Base-by-base conservation (phyloP, 2,329 filamentous ascomycete genomes). In the Trichophyton schoenleinii region DNA sequence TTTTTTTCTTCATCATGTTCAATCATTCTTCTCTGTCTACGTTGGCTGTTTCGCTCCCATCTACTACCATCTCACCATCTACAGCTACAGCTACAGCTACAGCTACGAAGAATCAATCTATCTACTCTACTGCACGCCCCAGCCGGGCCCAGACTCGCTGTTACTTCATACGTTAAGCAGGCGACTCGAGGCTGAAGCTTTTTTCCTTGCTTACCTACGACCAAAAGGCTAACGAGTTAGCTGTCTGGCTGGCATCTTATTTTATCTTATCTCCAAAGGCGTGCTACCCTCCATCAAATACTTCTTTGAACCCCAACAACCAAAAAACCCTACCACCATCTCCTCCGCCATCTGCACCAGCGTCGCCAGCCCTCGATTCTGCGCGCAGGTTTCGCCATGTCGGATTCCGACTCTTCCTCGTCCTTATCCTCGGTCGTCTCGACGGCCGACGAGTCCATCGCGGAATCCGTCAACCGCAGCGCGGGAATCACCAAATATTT, bases 341-440 rank as follows among this genome's bases (percentile, higher is more conserved):
- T 9, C 34, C 34, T 8, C 67, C 67, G 64, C 63, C 68, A 31
- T 25, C 71, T 66, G 64, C 69, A 74, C 67, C 72, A 67, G 34
- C 34, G 11, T 63, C 64, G 44, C 44, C 9, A 48, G 44, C 9
- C 64, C 62, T 62, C 49, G 28, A 53, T 34, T 60, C 60, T 64
- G 64, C 60, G 65, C 38, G 68, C 66, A 61, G 67, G n/a, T 7
- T 44, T 67, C 61, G 73, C 63, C 66, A 75, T 76, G 72, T 71
- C 73, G 59, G 80, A 80, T 74, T 79, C 78, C 63, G 82, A 83
- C 68, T 80, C 80, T 79, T 58, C 55, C 2, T 80, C 81, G 28
- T 79, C 79, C 25, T 74, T 85, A 57, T 85, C 83, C 38, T 83
- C 83, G 57, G 79, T 81, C 55, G 81, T 81, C 13, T 79, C 81